Percentiles rank a stretch among this genome's conserved stretches.
Evolutionary conservation across 1,284 basidiomycete species (phyloP).

Genomic region (Ceratobasidium sp.): DNA sequence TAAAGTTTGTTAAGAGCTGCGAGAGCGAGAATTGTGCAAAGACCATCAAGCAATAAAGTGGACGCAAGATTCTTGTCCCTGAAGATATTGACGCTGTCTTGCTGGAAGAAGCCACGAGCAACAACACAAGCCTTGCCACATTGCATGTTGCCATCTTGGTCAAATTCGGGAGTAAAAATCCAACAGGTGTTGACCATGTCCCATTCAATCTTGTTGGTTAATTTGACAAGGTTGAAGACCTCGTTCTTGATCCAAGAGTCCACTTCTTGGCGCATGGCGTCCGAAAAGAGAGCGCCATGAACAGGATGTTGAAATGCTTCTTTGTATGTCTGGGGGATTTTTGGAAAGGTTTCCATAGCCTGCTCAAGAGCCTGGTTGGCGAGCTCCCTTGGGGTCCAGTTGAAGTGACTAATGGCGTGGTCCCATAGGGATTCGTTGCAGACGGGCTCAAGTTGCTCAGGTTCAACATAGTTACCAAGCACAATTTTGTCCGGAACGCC

Average conservation of each 20-base stretch:
- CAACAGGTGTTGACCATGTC: neutral
- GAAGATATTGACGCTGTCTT: constrained; percentile 55
- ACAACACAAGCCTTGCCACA: constrained; percentile 49
- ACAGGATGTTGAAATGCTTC: neutral
- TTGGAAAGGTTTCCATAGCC: constrained; percentile 46
- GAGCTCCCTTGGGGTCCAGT: constrained; percentile 63
- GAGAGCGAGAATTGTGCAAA: constrained; percentile 1
- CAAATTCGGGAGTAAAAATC: constrained; percentile 47
- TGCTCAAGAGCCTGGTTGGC: constrained; percentile 61
- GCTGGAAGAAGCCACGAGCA: constrained; percentile 54
- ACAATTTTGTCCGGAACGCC: constrained; percentile 59
- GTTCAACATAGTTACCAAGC: neutral
- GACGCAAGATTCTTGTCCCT: neutral
- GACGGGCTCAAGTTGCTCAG: neutral
- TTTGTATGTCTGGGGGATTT: neutral
- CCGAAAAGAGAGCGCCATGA: neutral
- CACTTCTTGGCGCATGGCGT: neutral
- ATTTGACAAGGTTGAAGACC: neutral
- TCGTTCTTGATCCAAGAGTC: neutral
- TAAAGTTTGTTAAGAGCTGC: neutral
- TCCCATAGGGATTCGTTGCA: neutral
- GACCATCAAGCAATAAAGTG: neutral
- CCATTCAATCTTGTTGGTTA: neutral
- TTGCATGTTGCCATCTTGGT: constrained; percentile 47
- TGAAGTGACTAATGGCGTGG: constrained; percentile 54